These are phyloP conservation scores for Stephanodiscus minutulus DNA, from an alignment of 108 stramenopile species.

Conservation along the genomic window DNA sequence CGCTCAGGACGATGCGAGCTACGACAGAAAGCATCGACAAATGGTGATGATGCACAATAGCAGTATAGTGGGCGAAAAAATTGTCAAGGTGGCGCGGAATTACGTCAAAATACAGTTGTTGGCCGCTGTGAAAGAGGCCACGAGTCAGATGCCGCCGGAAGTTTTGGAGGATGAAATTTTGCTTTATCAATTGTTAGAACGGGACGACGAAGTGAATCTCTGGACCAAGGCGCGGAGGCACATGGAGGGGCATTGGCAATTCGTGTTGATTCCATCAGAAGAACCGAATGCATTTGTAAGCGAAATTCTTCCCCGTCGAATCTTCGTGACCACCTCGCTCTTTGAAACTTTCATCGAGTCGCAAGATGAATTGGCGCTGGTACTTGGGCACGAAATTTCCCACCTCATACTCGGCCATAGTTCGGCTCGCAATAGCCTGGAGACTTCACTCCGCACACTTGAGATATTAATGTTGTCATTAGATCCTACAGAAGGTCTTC, in stretches of 20 bases:
- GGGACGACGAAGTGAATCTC: constrained; percentile 31
- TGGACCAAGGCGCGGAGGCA: constrained; percentile 46
- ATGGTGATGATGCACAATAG: constrained; percentile 45
- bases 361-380: constrained; percentile 83
- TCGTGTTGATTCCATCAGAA: constrained; percentile 57
- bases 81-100: constrained; percentile 78
- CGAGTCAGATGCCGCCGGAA: constrained; percentile 34
- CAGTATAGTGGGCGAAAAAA: constrained; percentile 58
- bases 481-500: constrained; percentile 85
- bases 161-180: constrained; percentile 34
- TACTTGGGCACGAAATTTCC: constrained; percentile 80
- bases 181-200: constrained; percentile 35
- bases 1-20: constrained; percentile 2
- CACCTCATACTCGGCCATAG: constrained; percentile 83
- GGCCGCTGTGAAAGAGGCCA: constrained; percentile 48
- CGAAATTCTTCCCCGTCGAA: constrained; percentile 80
- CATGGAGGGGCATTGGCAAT: constrained; percentile 54
- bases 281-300: constrained; percentile 88
- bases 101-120: constrained; percentile 62
- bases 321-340: constrained; percentile 83
- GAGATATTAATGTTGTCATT: constrained; percentile 77
- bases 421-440: constrained; percentile 54
- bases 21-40: constrained; percentile 22
- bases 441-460: constrained; percentile 69
- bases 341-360: constrained; percentile 65